Percentiles rank a stretch among this genome's conserved stretches.
These are phyloP conservation scores for Usnea hakonensis DNA, from an alignment of 495 filamentous ascomycete genomes.

Conservation along the genomic window DNA sequence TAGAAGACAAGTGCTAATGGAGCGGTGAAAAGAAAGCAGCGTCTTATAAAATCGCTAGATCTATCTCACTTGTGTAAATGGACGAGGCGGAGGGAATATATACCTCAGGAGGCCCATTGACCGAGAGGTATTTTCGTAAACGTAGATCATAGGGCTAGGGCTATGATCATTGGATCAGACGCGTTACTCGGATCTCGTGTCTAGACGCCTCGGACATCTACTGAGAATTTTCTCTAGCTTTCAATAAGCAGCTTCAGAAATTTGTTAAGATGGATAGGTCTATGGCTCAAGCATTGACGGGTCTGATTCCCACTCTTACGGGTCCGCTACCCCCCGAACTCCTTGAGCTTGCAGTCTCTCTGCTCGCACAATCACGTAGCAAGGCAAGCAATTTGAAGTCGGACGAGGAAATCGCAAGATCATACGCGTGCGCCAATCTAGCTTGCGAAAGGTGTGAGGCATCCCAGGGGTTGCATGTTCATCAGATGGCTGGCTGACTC, in stretches of 20 bases:
- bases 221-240: neutral
- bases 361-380: slow-evolving; percentile 80
- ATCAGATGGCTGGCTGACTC: neutral
- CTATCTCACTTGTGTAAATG: no score
- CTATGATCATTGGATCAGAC: no score
- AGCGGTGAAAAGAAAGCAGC: no score
- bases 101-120: no score
- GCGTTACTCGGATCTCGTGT: no score
- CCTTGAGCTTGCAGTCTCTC: slow-evolving; percentile 63
- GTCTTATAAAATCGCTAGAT: no score
- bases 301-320: slow-evolving; percentile 70
- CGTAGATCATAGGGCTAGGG: no score
- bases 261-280: slow-evolving; percentile 54
- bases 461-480: neutral
- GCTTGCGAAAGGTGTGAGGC: slow-evolving; percentile 68
- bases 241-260: neutral
- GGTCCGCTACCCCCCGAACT: slow-evolving; percentile 66
- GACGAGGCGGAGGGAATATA: no score
- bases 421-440: slow-evolving; percentile 84
- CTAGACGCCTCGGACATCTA: no score
- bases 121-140: no score
- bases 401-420: slow-evolving; percentile 80
- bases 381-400: slow-evolving; percentile 71
- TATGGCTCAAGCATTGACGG: slow-evolving; percentile 66
- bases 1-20: no score